A percentile compares a stretch with the other conserved stretches of the same genome.
These are phyloP conservation scores for Cucumis hystrix DNA, from an alignment of 306 rosid species.

Conservation along the genomic window DNA sequence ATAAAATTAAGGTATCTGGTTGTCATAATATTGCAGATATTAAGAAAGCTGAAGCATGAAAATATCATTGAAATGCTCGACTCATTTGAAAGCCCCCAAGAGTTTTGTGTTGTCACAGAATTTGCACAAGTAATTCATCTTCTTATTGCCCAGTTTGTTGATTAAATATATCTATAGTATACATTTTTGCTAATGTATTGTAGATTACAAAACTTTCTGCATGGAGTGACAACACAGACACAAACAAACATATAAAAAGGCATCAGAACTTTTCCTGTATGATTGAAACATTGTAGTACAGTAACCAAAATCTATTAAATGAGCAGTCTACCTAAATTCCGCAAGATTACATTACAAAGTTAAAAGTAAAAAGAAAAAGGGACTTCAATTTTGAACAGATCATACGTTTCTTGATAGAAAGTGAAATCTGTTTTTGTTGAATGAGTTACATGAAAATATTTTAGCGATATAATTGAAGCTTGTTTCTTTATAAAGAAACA, in stretches of 20 bases:
- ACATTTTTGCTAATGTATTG: neutral
- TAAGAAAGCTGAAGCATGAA: constrained; percentile 87
- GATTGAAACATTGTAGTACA: neutral
- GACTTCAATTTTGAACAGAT: neutral
- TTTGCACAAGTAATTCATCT: constrained; percentile 69
- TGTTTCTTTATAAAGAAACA: neutral
- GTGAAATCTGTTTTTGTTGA: neutral
- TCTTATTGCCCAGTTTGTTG: neutral
- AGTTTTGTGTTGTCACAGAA: constrained; percentile 95
- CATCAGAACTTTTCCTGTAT: neutral
- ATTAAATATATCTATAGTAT: neutral
- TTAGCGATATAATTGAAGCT: neutral
- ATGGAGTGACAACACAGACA: neutral
- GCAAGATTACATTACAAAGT: neutral
- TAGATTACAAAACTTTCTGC: neutral
- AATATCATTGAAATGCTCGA: constrained; percentile 96
- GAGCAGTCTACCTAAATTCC: neutral
- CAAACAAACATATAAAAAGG: neutral
- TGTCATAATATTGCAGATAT: constrained; percentile 43
- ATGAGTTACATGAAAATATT: neutral
- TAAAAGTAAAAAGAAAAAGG: neutral
- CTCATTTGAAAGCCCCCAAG: constrained; percentile 93
- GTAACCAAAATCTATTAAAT: neutral
- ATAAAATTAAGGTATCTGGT: neutral
- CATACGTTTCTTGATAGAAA: neutral